Evolutionary conservation across 2,329 filamentous ascomycete genomes (phyloP).

Genomic region (Sclerotinia sclerotiorum): DNA sequence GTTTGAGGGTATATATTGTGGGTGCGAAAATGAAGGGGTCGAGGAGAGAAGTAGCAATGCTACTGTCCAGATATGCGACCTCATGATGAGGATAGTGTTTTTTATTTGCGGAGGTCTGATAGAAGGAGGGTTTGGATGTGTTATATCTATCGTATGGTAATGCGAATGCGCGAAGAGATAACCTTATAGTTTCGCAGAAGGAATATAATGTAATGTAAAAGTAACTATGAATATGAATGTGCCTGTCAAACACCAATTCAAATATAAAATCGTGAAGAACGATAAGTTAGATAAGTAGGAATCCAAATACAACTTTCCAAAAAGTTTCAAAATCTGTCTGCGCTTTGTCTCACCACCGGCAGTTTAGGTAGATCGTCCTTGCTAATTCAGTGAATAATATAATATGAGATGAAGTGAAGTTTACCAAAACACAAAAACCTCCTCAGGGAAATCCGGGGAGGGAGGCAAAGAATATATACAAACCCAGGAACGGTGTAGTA

Average conservation of each 20-base stretch:
- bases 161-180: too few relatives aligned
- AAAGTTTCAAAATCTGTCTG: background rate
- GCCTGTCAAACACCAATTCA: background rate
- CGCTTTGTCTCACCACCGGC: background rate
- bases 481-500: too few relatives aligned
- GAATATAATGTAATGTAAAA: too few relatives aligned
- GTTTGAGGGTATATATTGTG: slow-evolving; percentile 28
- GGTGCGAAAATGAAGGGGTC: slow-evolving; percentile 29
- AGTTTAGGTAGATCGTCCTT: background rate
- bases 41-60: slow-evolving; percentile 28
- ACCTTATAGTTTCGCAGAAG: too few relatives aligned
- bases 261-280: background rate
- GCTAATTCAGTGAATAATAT: background rate
- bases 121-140: background rate
- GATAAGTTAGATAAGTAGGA: background rate
- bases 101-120: background rate
- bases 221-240: background rate
- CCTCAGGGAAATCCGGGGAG: too few relatives aligned
- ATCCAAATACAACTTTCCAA: background rate
- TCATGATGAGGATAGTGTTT: slow-evolving; percentile 25
- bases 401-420: too few relatives aligned
- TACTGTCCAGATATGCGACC: slow-evolving; percentile 27
- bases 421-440: too few relatives aligned
- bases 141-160: too few relatives aligned
- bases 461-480: too few relatives aligned